A percentile compares a stretch with the other conserved stretches of the same genome.
phyloP scores from a whole-genome alignment of 306 rosid genomes.

The Gillenia trifoliata region DNA sequence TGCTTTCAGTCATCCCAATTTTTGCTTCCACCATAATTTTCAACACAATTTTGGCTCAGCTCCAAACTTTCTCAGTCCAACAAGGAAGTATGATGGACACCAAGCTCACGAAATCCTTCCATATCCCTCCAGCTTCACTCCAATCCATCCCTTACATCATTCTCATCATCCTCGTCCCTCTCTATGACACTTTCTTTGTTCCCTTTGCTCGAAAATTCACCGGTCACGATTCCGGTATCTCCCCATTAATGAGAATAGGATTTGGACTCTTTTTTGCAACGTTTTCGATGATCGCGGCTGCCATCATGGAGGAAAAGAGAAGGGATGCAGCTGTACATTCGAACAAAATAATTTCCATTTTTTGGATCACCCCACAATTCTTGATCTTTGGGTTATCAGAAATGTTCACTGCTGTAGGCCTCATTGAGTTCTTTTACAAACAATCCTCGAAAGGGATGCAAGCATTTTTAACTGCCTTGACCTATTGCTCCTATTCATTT shows the following conservation, averaged over 20 bases:
- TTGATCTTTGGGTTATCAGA: conserved; percentile 89
- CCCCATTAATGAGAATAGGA: conserved; percentile 77
- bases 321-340: conserved; percentile 51
- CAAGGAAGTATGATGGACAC: conserved; percentile 90
- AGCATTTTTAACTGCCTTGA: conserved; percentile 74
- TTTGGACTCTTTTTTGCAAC: conserved; percentile 77
- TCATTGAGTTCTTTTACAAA: conserved; percentile 85
- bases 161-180: conserved; percentile 73
- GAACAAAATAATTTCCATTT: conserved; percentile 55
- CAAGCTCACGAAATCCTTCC: conserved; percentile 53
- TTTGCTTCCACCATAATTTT: conserved; percentile 93
- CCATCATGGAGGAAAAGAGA: conserved; percentile 69
- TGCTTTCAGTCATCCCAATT: conserved; percentile 76
- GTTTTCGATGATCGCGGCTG: conserved; percentile 92
- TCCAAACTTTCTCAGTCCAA: conserved; percentile 95
- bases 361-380: conserved; percentile 96
- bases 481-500: conserved; percentile 87
- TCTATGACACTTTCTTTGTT: conserved; percentile 75
- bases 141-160: conserved; percentile 86
- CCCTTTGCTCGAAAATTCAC: conserved; percentile 77
- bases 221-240: conserved; percentile 74
- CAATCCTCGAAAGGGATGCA: conserved; percentile 81
- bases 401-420: conserved; percentile 87
- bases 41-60: conserved; percentile 95
- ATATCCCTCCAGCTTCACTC: conserved; percentile 88